Evolutionary conservation across 257 asterid genomes (phyloP), one percentile per base, ranked within the genome.

Genomic region (Salvia miltiorrhiza): DNA sequence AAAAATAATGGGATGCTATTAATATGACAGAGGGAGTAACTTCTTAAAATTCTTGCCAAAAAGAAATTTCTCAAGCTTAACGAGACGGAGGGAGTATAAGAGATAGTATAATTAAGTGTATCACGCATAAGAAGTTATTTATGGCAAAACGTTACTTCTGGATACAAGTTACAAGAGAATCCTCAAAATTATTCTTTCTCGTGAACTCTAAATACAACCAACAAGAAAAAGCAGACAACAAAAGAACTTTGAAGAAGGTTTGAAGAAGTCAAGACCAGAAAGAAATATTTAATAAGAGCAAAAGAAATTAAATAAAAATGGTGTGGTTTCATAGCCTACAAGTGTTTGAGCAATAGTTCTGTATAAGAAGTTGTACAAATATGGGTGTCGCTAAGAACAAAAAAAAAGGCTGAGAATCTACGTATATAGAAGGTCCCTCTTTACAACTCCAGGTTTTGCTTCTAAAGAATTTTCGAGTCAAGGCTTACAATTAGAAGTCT

Each of bases 401-500:
- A 57, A 49, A 50, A 56, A 49, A 33, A 50, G 16, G 63, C 54
- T 45, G 63, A 71, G 20, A 69, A 21, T 26, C 74, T 79, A 64
- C 35, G 69, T 55, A 78, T 55, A 78, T 63, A 21, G 47, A 66
- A 43, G 50, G 59, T 54, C 82, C 40, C 62, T 55, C 72, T 83
- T 78, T 76, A 82, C 85, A 87, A 53, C 61, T 60, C 48, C 21
- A 40, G 52, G 41, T 48, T 69, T 60, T 59, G 68, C 75, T 45
- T 19, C 76, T 71, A 49, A 30, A 54, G 64, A 71, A 54, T 54
- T 20, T 54, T 13, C 1, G 70, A 60, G 70, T 40, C 71, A 30
- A 41, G 45, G 66, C 65, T 52, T 66, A 71, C 26, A 77, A 24
- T 66, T 77, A 77, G 77, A 65, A 58, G 53, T 76, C 70, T 64